A percentile compares a stretch with the other conserved stretches of the same genome.
Conservation (phyloP, 345 rosid genomes). For the Bruguiera parviflora region DNA sequence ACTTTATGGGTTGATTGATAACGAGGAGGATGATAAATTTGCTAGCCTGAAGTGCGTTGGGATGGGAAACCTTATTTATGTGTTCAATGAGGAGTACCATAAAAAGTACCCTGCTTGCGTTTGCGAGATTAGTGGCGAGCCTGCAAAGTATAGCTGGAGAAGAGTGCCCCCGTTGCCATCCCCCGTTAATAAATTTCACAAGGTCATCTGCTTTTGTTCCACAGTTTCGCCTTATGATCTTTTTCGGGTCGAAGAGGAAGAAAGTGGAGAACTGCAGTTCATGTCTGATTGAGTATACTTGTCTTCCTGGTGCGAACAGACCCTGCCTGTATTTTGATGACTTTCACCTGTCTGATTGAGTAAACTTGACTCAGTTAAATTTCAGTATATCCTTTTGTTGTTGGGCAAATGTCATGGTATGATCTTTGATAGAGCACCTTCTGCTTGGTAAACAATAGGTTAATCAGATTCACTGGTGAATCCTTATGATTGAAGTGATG, state of each 20-base stretch:
- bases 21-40: constrained; percentile 63
- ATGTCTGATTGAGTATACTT: constrained; percentile 9
- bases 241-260: constrained; percentile 33
- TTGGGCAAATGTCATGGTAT: background rate
- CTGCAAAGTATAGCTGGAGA: constrained; percentile 58
- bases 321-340: background rate
- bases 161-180: constrained; percentile 66
- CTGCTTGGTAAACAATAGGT: background rate
- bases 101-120: constrained; percentile 84
- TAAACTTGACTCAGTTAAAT: background rate
- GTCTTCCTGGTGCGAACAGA: constrained; percentile 5
- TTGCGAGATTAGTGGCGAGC: constrained; percentile 49
- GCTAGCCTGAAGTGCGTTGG: constrained; percentile 88
- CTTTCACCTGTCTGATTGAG: background rate
- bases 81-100: constrained; percentile 75
- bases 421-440: background rate
- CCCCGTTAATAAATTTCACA: constrained; percentile 80
- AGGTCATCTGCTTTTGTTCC: constrained; percentile 77
- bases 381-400: background rate
- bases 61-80: constrained; percentile 62
- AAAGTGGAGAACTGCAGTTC: constrained; percentile 14
- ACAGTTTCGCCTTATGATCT: constrained; percentile 43
- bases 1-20: constrained; percentile 57
- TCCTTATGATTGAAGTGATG: no score
- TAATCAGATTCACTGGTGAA: background rate